Base-by-base conservation (phyloP, 345 rosid genomes). In the Lenwebbia sp. region DNA sequence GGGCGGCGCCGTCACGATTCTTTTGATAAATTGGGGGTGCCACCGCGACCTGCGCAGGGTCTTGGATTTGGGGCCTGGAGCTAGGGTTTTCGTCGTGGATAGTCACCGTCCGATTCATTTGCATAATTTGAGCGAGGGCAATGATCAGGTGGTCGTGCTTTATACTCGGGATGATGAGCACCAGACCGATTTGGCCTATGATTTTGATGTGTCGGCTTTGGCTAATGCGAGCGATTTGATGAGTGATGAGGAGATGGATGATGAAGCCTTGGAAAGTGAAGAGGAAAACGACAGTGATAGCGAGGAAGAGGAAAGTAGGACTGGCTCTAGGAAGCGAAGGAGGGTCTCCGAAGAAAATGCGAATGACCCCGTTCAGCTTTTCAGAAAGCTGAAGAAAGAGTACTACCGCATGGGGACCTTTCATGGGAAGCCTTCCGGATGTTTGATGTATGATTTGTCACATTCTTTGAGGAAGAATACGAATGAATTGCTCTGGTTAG, bases 361-460 rank as follows among this genome's bases (percentile, higher is more conserved):
- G 37, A 90, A 90, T 30, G 89, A 86, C 54, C 90, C 93, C 0
- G 89, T 89, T 87, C 89, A 87, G 92, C 88, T 92, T 62, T 94
- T 93, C 83, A 94, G 90, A 90, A 95, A 92, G 88, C 88, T 94
- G 62, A 97, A 93, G 88, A 93, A 91, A 85, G 93, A 92, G 86
- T 97, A 97, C 82, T 96, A 97, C 88, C 87, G 87, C 40, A 91
- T 92, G 95, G 99, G 98, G 65, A 96, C 97, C 37, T 96, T 96
- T 82, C 99, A 96, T 88, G 99, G 99, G 47, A 96, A 95, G 88
- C 97, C 99, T 52, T 97, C 99, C 1, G 99, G 99, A 14, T 92
- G 95, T 30, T 90, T 96, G 91, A 89, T 95, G 94, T 94, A 94
- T 88, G 98, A 96, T 81, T 88, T 97, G 54, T 94, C 99, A 0